phyloP scores from a whole-genome alignment of 768 basidiomycete genomes.

The Dioszegia hungarica region DNA sequence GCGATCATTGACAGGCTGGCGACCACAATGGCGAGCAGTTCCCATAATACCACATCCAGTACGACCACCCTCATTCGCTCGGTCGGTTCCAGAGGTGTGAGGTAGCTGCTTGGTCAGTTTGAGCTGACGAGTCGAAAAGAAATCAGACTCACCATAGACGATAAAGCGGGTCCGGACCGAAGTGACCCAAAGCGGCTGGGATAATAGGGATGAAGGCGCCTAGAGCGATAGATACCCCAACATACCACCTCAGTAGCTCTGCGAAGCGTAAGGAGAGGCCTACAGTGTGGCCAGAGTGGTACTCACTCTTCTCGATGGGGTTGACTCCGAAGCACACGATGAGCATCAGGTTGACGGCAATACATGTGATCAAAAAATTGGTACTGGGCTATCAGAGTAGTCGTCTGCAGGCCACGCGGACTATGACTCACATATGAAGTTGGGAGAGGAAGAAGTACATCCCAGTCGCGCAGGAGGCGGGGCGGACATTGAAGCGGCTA shows the following conservation, averaged over 20 bases:
- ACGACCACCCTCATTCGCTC: conserved; percentile 1
- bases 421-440: conserved; percentile 19
- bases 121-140: neutral
- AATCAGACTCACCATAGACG: conserved; percentile 21
- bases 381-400: conserved; percentile 6
- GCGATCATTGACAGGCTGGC: conserved; percentile 8
- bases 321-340: conserved; percentile 30
- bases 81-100: neutral
- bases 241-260: conserved; percentile 29
- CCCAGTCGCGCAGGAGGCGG: conserved; percentile 16
- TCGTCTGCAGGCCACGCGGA: too few species aligned
- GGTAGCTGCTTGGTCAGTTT: neutral
- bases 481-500: too few species aligned
- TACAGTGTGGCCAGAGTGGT: too few species aligned
- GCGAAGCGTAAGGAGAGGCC: neutral
- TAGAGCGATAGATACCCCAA: conserved; percentile 16
- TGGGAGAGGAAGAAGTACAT: conserved; percentile 14
- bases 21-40: conserved; percentile 18
- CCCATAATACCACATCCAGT: conserved; percentile 17
- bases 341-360: conserved; percentile 32
- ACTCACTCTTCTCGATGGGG: conserved; percentile 17
- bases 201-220: conserved; percentile 18
- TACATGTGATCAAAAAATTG: conserved; percentile 24
- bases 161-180: conserved; percentile 21
- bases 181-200: conserved; percentile 16